Evolutionary conservation across 1,284 basidiomycete species (phyloP), one percentile per base, ranked within the genome.

Genomic region (Uromyces viciae-fabae): DNA sequence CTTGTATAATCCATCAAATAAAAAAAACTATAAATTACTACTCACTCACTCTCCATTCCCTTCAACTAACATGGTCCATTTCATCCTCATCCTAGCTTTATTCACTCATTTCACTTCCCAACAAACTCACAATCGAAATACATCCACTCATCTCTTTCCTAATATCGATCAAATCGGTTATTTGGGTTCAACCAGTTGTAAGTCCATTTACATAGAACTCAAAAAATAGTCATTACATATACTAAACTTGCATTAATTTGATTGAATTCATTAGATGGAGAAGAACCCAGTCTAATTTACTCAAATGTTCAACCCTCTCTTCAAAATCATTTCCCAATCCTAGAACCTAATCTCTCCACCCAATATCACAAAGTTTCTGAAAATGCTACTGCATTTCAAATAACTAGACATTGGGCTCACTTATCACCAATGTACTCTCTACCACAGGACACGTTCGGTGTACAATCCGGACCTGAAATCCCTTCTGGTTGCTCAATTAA

Each of bases 391-490:
- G 14, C 7, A 14, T 78, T 78, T 25, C 19, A 25, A 14, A 28
- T 38, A 17, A 40, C 66, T 31, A n/a, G 66, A 19, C 49, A 38
- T 40, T 78, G 76, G 76, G 76, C 64, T 22, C 54, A 78, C 19
- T 52, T 78, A 5, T 69, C 64, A 8, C 76, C 76, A 8, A 56
- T 78, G 43, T 46, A 69, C 66, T 78, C 76, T 15, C 66, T 78
- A 15, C 76, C 62, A 14, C 7, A 9, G 15, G 25, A 69, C 33
- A 78, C 62, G 0, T 78, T 78, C 36, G 64, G 64, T 5, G 56
- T 69, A 3, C 31, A 78, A 58, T 69, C 66, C 11, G 75, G 60
- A 22, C 76, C 76, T 43, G 33, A 69, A 22, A 60, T 71, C 3
- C 76, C 76, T 22, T 5, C 25, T 9, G 64, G 66, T 42, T 78